A percentile compares a stretch with the other conserved stretches of the same genome.
phyloP scores from a whole-genome alignment of 1,284 basidiomycete genomes.

The Irpex sp. region DNA sequence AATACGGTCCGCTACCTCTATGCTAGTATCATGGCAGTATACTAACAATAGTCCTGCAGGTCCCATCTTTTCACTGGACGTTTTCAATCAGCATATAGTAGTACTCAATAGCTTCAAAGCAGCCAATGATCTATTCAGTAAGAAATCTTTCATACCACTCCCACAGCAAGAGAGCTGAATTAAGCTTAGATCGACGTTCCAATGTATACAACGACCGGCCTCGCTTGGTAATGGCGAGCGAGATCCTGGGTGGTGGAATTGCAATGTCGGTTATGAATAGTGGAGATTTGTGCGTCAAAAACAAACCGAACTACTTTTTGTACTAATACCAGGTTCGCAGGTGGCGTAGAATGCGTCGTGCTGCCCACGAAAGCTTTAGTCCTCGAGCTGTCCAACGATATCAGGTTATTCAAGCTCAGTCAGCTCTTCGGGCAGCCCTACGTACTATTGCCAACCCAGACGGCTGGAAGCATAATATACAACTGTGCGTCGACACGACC shows the following conservation, averaged over 20 bases:
- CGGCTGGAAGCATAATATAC: not conserved
- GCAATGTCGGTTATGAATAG: not conserved
- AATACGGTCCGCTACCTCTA: slow-evolving; percentile 17
- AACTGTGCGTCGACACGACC: not conserved
- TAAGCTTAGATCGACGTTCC: slow-evolving; percentile 30
- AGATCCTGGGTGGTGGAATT: slow-evolving; percentile 31
- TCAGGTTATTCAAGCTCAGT: not conserved
- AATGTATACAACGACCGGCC: slow-evolving; percentile 64
- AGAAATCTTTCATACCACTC: not conserved
- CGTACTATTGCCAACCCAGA: not conserved
- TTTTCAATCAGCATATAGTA: not conserved
- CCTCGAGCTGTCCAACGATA: not conserved
- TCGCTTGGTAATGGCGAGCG: slow-evolving; percentile 47
- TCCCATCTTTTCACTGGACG: not conserved
- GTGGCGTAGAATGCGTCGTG: not conserved
- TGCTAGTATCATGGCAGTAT: too few species aligned
- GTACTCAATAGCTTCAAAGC: not conserved
- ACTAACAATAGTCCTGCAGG: not conserved
- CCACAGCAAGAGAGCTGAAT: not conserved
- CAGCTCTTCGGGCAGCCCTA: not conserved
- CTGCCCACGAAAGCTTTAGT: not conserved
- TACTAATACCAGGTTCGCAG: not conserved
- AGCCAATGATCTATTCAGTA: not conserved
- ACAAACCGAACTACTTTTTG: not conserved
- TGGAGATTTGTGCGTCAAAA: not conserved